A percentile compares a stretch with the other conserved stretches of the same genome.
Evolutionary conservation across 176 grass and related monocot species (phyloP).

Genomic region (Carex littledalei): DNA sequence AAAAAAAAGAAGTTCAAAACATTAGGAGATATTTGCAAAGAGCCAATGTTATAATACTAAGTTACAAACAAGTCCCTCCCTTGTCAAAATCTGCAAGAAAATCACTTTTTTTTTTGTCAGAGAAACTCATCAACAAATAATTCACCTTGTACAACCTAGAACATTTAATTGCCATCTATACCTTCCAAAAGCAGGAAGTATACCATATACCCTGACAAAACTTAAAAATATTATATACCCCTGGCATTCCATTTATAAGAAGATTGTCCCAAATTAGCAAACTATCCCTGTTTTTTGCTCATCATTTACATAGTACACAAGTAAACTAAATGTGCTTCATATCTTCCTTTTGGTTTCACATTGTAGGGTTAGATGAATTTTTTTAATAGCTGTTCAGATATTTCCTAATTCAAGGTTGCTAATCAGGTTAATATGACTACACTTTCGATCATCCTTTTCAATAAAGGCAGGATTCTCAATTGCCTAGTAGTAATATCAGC

Average conservation of each 20-base stretch:
- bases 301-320: neutral
- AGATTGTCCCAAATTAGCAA: no score
- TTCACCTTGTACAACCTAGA: no score
- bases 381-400: neutral
- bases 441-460: neutral
- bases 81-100: neutral
- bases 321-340: no score
- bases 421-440: neutral
- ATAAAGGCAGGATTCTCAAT: neutral
- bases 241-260: neutral
- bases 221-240: no score
- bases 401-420: neutral
- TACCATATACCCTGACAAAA: no score
- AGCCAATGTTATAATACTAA: neutral
- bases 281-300: neutral
- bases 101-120: neutral
- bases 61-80: no score
- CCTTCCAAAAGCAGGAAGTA: neutral
- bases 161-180: neutral
- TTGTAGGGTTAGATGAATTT: neutral
- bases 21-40: neutral
- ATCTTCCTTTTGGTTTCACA: neutral
- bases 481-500: neutral
- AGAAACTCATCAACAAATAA: neutral
- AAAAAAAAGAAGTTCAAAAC: neutral